Evolutionary conservation across 2,329 filamentous ascomycete genomes (phyloP).

Genomic region (Exophiala oligosperma): DNA sequence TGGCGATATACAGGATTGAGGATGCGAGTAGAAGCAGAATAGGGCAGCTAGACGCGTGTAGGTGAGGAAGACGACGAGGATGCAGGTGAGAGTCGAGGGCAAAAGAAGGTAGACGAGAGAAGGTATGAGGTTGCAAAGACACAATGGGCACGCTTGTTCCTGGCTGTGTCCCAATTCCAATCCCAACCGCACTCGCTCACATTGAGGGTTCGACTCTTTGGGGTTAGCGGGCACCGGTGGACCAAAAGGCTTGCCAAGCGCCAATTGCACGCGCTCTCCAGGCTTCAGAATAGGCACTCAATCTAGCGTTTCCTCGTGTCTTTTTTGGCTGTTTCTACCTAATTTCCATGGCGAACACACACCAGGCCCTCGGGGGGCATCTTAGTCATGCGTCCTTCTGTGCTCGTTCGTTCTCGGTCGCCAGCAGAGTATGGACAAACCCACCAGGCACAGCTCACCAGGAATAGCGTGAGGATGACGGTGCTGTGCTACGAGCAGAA

Average conservation of each 20-base stretch:
- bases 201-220: neutral
- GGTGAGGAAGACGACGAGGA: constrained; percentile 16
- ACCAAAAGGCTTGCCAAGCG: neutral
- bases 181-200: neutral
- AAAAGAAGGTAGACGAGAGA: constrained; percentile 9
- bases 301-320: neutral
- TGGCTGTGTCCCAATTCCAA: neutral
- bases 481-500: neutral
- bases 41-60: constrained; percentile 21
- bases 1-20: constrained; percentile 26
- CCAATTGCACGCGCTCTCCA: neutral
- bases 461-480: neutral
- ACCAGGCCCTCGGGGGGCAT: neutral
- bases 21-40: constrained; percentile 23
- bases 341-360: neutral
- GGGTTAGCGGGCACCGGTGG: neutral
- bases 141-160: constrained; percentile 22
- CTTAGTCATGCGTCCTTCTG: neutral
- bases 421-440: neutral
- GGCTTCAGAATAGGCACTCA: neutral
- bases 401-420: neutral
- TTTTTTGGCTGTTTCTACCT: neutral
- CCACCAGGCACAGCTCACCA: neutral
- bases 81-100: constrained; percentile 9
- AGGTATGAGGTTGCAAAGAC: constrained; percentile 19